Percentiles rank a stretch among this genome's conserved stretches.
phyloP scores from a whole-genome alignment of 2,329 filamentous ascomycete genomes.

The Pseudocercospora musae region DNA sequence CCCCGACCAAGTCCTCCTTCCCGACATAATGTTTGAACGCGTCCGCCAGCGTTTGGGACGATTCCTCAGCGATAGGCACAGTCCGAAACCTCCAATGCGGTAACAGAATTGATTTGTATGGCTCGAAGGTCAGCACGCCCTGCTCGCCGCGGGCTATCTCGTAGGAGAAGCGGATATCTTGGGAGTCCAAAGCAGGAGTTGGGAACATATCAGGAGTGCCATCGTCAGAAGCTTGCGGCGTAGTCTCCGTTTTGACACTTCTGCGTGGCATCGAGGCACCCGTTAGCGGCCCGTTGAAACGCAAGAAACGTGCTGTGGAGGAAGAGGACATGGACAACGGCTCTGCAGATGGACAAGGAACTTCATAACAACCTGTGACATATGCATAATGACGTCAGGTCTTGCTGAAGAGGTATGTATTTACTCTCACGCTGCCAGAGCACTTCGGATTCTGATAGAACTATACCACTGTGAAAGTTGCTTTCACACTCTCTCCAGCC shows the following conservation, averaged over 20 bases:
- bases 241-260: background rate
- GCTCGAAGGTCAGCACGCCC: slow-evolving; percentile 61
- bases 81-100: slow-evolving; percentile 61
- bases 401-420: background rate
- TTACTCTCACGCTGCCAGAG: background rate
- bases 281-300: background rate
- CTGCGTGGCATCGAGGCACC: slow-evolving; percentile 1
- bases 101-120: slow-evolving; percentile 59
- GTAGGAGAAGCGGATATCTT: slow-evolving; percentile 49
- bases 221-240: background rate
- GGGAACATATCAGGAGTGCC: slow-evolving; percentile 16
- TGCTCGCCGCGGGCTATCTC: slow-evolving; percentile 59
- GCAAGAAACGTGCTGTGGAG: background rate
- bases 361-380: background rate
- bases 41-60: slow-evolving; percentile 48
- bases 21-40: slow-evolving; percentile 54
- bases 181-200: slow-evolving; percentile 28
- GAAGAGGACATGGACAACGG: background rate
- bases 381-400: background rate
- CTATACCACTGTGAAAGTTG: too few relatives aligned
- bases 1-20: slow-evolving; percentile 58
- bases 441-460: too few relatives aligned
- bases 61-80: slow-evolving; percentile 49
- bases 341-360: background rate
- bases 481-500: too few relatives aligned